Base-by-base conservation (phyloP, 805 yeast species). In the Tetrapisispora phaffii region DNA sequence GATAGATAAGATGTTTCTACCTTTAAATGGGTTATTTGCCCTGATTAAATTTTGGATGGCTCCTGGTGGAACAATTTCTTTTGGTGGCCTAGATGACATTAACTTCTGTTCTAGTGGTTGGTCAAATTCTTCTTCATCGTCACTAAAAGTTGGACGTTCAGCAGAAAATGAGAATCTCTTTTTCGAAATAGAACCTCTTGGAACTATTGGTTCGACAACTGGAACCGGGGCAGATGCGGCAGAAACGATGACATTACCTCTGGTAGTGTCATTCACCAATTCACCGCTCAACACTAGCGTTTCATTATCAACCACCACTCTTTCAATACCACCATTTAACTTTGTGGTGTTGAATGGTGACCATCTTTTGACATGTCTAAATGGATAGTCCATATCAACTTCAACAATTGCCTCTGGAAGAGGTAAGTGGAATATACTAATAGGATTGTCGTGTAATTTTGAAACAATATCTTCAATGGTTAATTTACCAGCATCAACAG, bases 281-380 rank as follows among this genome's bases (percentile, higher is more conserved):
- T 76, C 77, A 53, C 95, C 96, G 62, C 90, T 96, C 53, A 88
- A 74, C 52, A 87, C 84, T 44, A 82, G 85, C 44, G 95, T 84
- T 62, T 82, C 80, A 47, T 79, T 82, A 50, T 81, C 77, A 63
- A 85, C 71, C 53, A 80, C 75, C 42, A 90, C 97, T 66, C 97
- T 79, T 66, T 88, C 95, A 59, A 90, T 83, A 58, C 87, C 81
- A 50, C 97, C 97, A 49, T 70, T 74, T 59, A 86, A 71, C 43
- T 70, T 69, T 50, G 74, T 75, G 47, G 68, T 70, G 49, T 62
- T 59, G 53, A 79, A 75, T 50, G 82, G 82, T 44, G 82, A 72
- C 76, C 80, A 76, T 46, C 67, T 59, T 34, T 66, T 53, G 8
- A 72, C 60, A 35, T 68, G 62, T 65, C 94, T 79, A 44, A 63